Conservation (phyloP, 2,329 filamentous ascomycete species). For the Trichophyton mentagrophytes region DNA sequence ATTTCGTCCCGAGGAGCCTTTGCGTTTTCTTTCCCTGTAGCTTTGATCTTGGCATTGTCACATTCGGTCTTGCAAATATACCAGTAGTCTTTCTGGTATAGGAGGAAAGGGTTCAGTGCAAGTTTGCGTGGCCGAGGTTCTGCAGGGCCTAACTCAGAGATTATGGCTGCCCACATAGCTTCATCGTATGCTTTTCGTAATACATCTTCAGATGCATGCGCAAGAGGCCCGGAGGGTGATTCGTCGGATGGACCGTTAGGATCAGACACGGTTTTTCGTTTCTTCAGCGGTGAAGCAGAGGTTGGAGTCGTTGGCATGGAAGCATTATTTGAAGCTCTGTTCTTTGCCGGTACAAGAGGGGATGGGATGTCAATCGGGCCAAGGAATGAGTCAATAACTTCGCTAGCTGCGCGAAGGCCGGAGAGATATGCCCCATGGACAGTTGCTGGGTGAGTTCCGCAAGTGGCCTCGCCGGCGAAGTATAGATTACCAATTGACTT, state of each 20-base stretch:
- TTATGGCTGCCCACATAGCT: slow-evolving; percentile 44
- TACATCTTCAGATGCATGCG: slow-evolving; percentile 12
- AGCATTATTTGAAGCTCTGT: slow-evolving; percentile 23
- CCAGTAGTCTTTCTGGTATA: slow-evolving; percentile 72
- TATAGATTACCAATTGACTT: slow-evolving; percentile 71
- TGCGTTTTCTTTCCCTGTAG: slow-evolving; percentile 52
- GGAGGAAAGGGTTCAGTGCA: slow-evolving; percentile 71
- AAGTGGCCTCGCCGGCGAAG: slow-evolving; percentile 95
- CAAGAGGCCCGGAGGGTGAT: background rate
- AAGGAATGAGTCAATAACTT: slow-evolving; percentile 66
- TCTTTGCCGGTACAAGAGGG: slow-evolving; percentile 60
- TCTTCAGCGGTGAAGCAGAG: slow-evolving; percentile 18
- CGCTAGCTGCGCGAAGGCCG: slow-evolving; percentile 75
- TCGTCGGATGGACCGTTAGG: background rate
- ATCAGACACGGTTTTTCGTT: slow-evolving; percentile 14
- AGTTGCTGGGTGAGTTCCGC: slow-evolving; percentile 86
- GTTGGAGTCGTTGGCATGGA: slow-evolving; percentile 16
- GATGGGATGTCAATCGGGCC: slow-evolving; percentile 66
- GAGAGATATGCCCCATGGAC: slow-evolving; percentile 95
- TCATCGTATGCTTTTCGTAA: slow-evolving; percentile 43
- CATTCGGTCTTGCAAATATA: slow-evolving; percentile 50
- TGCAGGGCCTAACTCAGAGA: slow-evolving; percentile 56
- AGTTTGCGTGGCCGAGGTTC: slow-evolving; percentile 60
- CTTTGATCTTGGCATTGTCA: slow-evolving; percentile 53
- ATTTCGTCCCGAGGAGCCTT: slow-evolving; percentile 62